Evolutionary conservation across 1,284 basidiomycete genomes (phyloP).

Genomic region (Paramarasmius palmivorus): DNA sequence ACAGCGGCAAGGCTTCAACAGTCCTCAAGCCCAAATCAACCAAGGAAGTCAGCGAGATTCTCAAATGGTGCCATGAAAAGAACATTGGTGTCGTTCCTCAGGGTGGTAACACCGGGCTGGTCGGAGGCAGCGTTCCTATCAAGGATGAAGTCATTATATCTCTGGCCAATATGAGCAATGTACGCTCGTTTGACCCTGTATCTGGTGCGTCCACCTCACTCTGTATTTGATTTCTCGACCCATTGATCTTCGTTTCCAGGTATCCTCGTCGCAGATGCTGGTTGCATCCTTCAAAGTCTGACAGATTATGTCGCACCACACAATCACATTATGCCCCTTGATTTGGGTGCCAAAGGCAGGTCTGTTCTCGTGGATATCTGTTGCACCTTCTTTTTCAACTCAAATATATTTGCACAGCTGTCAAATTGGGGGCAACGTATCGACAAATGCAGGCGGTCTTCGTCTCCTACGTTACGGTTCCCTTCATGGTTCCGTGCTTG

Average conservation of each 20-base stretch:
- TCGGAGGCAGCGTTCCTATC: constrained; percentile 94
- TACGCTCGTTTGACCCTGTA: constrained; percentile 91
- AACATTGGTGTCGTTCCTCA: constrained; percentile 92
- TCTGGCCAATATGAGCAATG: constrained; percentile 79
- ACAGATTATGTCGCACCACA: constrained; percentile 87
- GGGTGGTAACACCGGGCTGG: constrained; percentile 97
- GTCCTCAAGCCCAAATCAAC: constrained; percentile 91
- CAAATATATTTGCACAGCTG: constrained; percentile 58
- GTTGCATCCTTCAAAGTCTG: constrained; percentile 91
- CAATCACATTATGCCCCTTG: constrained; percentile 96
- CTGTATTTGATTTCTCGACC: constrained; percentile 13
- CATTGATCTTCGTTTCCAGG: constrained; percentile 40
- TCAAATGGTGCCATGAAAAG: constrained; percentile 82
- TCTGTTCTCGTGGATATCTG: constrained; percentile 31
- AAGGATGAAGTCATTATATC: constrained; percentile 89
- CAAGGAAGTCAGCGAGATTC: constrained; percentile 84
- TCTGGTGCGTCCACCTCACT: constrained; percentile 55
- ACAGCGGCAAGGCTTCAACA: constrained; percentile 80
- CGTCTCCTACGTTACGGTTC: constrained; percentile 94
- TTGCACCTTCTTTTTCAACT: background rate
- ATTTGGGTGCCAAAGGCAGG: constrained; percentile 98
- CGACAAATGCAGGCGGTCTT: constrained; percentile 97
- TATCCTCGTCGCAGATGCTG: constrained; percentile 82
- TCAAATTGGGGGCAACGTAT: constrained; percentile 97
- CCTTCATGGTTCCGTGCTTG: constrained; percentile 92